Base-by-base conservation (phyloP, 768 basidiomycete genomes). In the Pluteus cervinus region DNA sequence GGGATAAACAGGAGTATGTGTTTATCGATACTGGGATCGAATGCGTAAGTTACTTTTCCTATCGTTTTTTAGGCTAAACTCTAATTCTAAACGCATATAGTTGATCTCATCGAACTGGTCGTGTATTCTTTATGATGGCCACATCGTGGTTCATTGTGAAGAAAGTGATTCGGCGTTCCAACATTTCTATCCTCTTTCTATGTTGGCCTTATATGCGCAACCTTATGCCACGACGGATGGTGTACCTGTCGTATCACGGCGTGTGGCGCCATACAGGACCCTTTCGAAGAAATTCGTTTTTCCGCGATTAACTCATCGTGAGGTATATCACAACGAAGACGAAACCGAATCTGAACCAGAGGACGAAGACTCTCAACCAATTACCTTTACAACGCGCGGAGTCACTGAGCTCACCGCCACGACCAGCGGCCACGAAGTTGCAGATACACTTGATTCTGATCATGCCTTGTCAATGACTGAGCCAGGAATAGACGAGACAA, bases 121-220 rank as follows among this genome's bases (percentile, higher is more conserved):
- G 16, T 86, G 82, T 48, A 84, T 84, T 32, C 56, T 84, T 7
- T 75, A 71, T 49, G 70, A 84, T 45, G 47, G 53, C 22, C 71
- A 81, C 44, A 80, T 86, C 41, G 80, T 84, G 24, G 80, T 86
- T 24, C 83, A 86, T 48, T 80, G 75, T 24, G 83, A 85, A 57
- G 81, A 82, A 54, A 71, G 69, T 36, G 74, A 77, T 6, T 67
- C 67, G 4, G 81, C 80, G 0, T 75, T 61, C 40, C 82, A 85
- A 53, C 71, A 83, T 47, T 83, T 83, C 48, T 86, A 83, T 49
- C 81, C 83, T 1, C 49, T 73, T 4, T 55, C 63, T 3, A 50
- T 72, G 2, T 55, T 75, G 55, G 20, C 48, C 46, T 14, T 63
- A 68, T 36, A 55, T 49, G n/a, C n/a, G n/a, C n/a, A n/a, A n/a